Evolutionary conservation across 495 filamentous ascomycete genomes (phyloP), one percentile per base, ranked within the genome.

Genomic region (Daldinia grandis): DNA sequence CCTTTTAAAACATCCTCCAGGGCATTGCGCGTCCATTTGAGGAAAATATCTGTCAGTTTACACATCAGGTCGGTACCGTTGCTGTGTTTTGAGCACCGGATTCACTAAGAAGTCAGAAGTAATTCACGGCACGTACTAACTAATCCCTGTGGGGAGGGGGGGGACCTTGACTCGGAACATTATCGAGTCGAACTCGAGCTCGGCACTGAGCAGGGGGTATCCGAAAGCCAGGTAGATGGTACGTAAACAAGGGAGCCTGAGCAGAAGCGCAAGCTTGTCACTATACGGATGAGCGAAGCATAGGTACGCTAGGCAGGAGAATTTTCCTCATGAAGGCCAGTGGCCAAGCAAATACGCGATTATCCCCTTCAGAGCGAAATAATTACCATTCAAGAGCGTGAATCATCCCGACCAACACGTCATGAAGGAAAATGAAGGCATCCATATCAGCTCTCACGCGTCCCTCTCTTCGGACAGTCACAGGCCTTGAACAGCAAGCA

Each of bases 221-320:
- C 65, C 65, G 61, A 73, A 65, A 65, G 58, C 70, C 61, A 73
- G 64, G 65, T 73, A 68, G 65, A 68, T 40, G 70, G 70, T 65
- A 68, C 54, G 49, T 58, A 73, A 61, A 49, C 44, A 68, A 64
- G 70, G 61, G 61, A 68, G 57, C 49, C 49, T 37, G 57, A 73
- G 65, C 30, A 73, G 57, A 61, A 42, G 42, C 6, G 55, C 64
- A 57, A 64, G 65, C 60, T 68, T 38, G 57, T 54, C 37, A 68
- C 61, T 57, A 65, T 61, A 68, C 61, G 63, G 55, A 58, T 73
- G 8, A 65, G 27, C 62, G 57, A 68, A 68, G 65, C 55, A 68
- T 38, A 44, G 17, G 40, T 38, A 64, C 64, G 58, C 60, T 72
- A 64, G 55, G 64, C 31, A 57, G 49, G 51, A 73, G 24, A 50